Evolutionary conservation across 2,329 filamentous ascomycete species (phyloP).

Genomic region (Alternaria viburni): DNA sequence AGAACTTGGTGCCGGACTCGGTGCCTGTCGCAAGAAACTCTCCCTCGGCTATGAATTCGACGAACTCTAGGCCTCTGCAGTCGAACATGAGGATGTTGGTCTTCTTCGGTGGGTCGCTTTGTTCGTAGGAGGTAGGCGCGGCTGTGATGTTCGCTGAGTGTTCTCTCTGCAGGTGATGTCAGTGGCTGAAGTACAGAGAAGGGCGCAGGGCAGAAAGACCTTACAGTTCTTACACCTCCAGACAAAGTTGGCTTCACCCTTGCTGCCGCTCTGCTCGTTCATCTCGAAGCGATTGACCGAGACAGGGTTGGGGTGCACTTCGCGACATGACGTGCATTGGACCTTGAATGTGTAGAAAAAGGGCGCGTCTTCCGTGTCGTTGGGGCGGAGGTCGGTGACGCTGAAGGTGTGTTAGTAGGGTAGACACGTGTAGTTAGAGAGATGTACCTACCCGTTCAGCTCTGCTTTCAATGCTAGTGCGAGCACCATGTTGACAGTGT

Average conservation of each 20-base stretch:
- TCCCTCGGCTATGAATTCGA: conserved; percentile 90
- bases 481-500: conserved; percentile 39
- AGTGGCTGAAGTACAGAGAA: neutral
- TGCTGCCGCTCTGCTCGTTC: conserved; percentile 89
- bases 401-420: conserved; percentile 55
- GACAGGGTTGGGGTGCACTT: conserved; percentile 85
- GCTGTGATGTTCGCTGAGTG: conserved; percentile 84
- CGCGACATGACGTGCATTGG: conserved; percentile 96
- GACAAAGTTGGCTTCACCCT: conserved; percentile 98
- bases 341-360: conserved; percentile 99
- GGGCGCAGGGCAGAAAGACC: conserved; percentile 57
- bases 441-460: conserved; percentile 38
- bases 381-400: conserved; percentile 85
- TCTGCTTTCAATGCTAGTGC: conserved; percentile 49
- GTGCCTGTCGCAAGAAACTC: conserved; percentile 85
- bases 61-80: conserved; percentile 91
- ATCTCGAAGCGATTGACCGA: conserved; percentile 87
- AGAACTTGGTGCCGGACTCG: conserved; percentile 83
- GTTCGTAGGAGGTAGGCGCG: conserved; percentile 73
- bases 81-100: conserved; percentile 89
- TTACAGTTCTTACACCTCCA: conserved; percentile 99
- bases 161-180: conserved; percentile 66
- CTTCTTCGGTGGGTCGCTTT: conserved; percentile 72
- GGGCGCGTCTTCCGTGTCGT: conserved; percentile 78
- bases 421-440: neutral